These are phyloP conservation scores for Fusarium sarcochroum DNA, from an alignment of 2,329 filamentous ascomycete species.

Conservation along the genomic window DNA sequence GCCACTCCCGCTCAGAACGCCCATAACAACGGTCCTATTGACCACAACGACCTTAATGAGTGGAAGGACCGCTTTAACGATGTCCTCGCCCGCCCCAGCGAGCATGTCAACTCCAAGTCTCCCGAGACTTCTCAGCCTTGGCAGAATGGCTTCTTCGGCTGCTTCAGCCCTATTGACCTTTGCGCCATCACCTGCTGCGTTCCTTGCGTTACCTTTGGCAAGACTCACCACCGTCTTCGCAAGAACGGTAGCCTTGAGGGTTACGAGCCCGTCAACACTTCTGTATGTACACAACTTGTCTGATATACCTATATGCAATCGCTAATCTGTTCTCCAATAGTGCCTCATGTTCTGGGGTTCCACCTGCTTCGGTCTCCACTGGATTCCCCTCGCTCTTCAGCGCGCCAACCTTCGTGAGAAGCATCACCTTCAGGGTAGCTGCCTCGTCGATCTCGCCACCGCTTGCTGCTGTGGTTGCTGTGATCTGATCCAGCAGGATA, in stretches of 20 bases:
- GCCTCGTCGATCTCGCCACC: slow-evolving; percentile 57
- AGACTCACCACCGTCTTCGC: slow-evolving; percentile 62
- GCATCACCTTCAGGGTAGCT: slow-evolving; percentile 62
- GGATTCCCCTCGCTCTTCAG: slow-evolving; percentile 61
- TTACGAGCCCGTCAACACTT: slow-evolving; percentile 63
- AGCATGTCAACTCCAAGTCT: slow-evolving; percentile 60
- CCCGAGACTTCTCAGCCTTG: slow-evolving; percentile 56
- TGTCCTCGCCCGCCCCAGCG: slow-evolving; percentile 58
- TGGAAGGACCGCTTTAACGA: slow-evolving; percentile 62
- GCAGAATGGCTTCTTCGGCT: slow-evolving; percentile 59
- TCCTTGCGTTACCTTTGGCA: slow-evolving; percentile 64
- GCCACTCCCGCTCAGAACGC: slow-evolving; percentile 33
- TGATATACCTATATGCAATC: fast-evolving
- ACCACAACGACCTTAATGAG: slow-evolving; percentile 60
- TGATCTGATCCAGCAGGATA: slow-evolving; percentile 62
- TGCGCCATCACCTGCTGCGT: slow-evolving; percentile 63
- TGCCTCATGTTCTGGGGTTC: slow-evolving; percentile 61
- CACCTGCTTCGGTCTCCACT: slow-evolving; percentile 57
- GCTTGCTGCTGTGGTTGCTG: slow-evolving; percentile 64
- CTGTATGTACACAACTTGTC: slow-evolving; percentile 51
- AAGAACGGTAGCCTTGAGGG: slow-evolving; percentile 58
- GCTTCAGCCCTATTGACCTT: slow-evolving; percentile 60
- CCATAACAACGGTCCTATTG: slow-evolving; percentile 54
- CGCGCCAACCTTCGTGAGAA: slow-evolving; percentile 61
- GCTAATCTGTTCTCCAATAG: slow-evolving; percentile 41